Evolutionary conservation across 2,329 filamentous ascomycete genomes (phyloP).

Genomic region (Colletotrichum liaoningense): DNA sequence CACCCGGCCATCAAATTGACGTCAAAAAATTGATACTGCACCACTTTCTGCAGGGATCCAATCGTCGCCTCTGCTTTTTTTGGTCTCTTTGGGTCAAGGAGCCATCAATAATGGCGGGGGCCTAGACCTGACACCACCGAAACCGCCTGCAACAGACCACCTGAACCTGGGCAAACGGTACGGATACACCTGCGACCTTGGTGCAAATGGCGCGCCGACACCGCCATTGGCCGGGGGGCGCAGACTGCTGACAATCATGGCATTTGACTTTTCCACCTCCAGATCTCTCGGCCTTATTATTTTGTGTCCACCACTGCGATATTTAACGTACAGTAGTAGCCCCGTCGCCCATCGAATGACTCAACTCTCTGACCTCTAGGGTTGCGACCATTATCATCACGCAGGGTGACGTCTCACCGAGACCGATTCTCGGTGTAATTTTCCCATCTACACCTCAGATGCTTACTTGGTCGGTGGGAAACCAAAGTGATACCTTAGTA

Average conservation of each 20-base stretch:
- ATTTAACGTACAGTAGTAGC: slow-evolving; percentile 16
- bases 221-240: neutral
- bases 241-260: slow-evolving; percentile 27
- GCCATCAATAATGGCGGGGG: slow-evolving; percentile 6
- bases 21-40: slow-evolving; percentile 28
- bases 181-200: neutral
- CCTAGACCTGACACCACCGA: neutral
- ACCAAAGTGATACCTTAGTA: neutral
- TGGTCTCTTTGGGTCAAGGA: neutral
- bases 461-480: neutral
- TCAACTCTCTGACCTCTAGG: neutral
- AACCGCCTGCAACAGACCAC: neutral
- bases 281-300: slow-evolving; percentile 34
- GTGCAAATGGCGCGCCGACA: neutral
- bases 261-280: slow-evolving; percentile 31
- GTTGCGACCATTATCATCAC: neutral
- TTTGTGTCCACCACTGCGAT: slow-evolving; percentile 15
- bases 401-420: neutral
- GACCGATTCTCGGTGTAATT: slow-evolving; percentile 1
- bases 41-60: slow-evolving; percentile 11
- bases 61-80: slow-evolving; percentile 4
- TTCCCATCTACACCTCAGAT: neutral
- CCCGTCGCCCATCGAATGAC: slow-evolving; percentile 22
- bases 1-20: slow-evolving; percentile 30
- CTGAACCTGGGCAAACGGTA: neutral